Evolutionary conservation across 2,329 filamentous ascomycete species (phyloP).

Genomic region (Diaporthe ilicicola): DNA sequence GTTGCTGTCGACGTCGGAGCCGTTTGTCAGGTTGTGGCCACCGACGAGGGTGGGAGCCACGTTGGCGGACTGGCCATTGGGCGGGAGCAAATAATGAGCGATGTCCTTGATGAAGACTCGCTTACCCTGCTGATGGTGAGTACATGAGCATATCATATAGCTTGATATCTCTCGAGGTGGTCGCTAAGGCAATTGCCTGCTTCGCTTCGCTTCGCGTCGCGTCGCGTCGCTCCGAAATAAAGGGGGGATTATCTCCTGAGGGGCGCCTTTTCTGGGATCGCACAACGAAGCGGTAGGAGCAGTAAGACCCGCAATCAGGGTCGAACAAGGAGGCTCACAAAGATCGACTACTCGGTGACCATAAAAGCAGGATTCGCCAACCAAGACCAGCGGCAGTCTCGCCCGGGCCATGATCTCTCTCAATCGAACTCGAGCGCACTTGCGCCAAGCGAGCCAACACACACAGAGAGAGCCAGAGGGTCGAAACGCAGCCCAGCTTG

Average conservation of each 20-base stretch:
- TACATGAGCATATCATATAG: not conserved
- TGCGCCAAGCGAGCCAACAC: not conserved
- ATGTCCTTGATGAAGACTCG: conserved; percentile 99
- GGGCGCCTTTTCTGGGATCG: conserved; percentile 35
- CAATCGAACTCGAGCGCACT: conserved; percentile 2
- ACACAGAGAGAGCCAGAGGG: not conserved
- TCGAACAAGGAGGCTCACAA: conserved; percentile 18
- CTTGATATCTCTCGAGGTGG: not conserved
- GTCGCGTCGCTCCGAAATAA: not conserved
- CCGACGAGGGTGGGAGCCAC: conserved; percentile 84
- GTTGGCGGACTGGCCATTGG: conserved; percentile 70
- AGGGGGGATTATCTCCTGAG: not conserved
- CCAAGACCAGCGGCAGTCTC: not conserved
- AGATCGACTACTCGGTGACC: not conserved
- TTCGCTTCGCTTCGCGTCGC: not conserved
- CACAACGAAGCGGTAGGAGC: conserved; percentile 31
- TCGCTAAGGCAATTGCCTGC: conserved; percentile 7
- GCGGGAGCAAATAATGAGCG: conserved; percentile 87
- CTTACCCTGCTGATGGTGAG: conserved; percentile 70
- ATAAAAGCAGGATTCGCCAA: not conserved
- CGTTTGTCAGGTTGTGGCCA: conserved; percentile 46
- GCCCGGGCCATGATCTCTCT: not conserved
- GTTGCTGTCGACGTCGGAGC: conserved; percentile 14
- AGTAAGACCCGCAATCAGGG: conserved; percentile 6
- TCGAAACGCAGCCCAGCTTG: conserved; percentile 4